Base-by-base conservation (phyloP, 768 basidiomycete genomes). In the Rhizopogon rudus region DNA sequence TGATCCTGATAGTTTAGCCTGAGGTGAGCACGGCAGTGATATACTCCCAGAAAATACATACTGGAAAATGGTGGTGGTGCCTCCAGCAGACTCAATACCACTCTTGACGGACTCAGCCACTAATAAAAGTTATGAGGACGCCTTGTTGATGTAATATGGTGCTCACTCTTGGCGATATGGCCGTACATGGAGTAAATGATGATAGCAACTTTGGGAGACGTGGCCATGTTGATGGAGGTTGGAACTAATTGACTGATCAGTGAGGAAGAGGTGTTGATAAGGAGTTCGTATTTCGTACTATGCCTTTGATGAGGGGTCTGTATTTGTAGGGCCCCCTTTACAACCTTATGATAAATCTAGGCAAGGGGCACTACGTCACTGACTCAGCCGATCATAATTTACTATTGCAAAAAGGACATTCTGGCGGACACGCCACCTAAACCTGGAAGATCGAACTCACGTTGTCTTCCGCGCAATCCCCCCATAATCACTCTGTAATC, bases 121-220 rank as follows among this genome's bases (percentile, higher is more conserved):
- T 91, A 63, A 49, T 13, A 56, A 46, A 46, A 54, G 45, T 59
- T 39, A 51, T 50, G 57, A 58, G 55, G 52, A 20, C 40, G 20
- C 49, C 9, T 44, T 13, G 22, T 25, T 12, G 22, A 14, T 25
- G 5, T 9, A 5, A 55, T 40, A 43, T 2, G 17, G 29, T 7
- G 75, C 83, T 48, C 63, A 90, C 89, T 42, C 63, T 80, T 79
- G 56, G 76, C 79, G 67, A 91, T 81, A 67, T 91, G 90, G 60
- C 86, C 86, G 66, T 86, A 88, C 74, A 88, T 69, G 17, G 84
- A 71, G 72, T 90, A 91, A 70, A 90, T 83, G 62, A 90, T 59
- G 61, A 90, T 87, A 52, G 86, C 86, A 59, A 88, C 69, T 60
- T 68, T 80, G 25, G 87, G 86, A 49, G 75, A 58, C 40, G 78